A percentile compares a stretch with the other conserved stretches of the same genome.
Conservation (phyloP, 805 yeast species). For the Saturnispora diversa region DNA sequence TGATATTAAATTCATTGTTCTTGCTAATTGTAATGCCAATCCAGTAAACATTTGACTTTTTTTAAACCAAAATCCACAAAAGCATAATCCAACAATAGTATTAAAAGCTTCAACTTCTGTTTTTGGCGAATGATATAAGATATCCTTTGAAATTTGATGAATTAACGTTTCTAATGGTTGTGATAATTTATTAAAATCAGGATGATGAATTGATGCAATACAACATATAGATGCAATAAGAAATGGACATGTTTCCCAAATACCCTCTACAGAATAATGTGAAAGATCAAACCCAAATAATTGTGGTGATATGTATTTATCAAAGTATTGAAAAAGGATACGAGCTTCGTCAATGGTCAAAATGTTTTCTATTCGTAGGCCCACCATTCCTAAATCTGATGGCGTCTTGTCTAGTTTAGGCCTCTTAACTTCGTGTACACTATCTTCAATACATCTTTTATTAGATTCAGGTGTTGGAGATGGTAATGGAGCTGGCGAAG, state of each 20-base stretch:
- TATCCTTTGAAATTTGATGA: conserved; percentile 24
- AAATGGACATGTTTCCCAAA: conserved; percentile 51
- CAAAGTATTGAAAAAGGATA: conserved; percentile 45
- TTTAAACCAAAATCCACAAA: conserved; percentile 64
- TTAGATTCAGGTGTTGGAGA: neutral
- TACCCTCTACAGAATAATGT: conserved; percentile 37
- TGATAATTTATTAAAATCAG: conserved; percentile 26
- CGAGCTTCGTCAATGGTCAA: conserved; percentile 29
- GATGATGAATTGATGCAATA: conserved; percentile 56
- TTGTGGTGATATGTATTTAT: conserved; percentile 50
- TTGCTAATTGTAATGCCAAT: conserved; percentile 58
- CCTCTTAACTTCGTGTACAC: neutral
- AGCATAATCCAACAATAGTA: conserved; percentile 53
- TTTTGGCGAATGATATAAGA: conserved; percentile 31
- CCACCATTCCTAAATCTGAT: neutral
- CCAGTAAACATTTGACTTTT: conserved; percentile 60
- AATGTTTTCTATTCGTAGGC: conserved; percentile 15
- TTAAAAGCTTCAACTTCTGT: conserved; percentile 46
- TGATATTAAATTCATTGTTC: conserved; percentile 39
- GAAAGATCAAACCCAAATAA: conserved; percentile 58
- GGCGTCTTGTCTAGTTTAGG: neutral
- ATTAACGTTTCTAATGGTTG: conserved; percentile 25
- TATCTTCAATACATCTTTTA: conserved; percentile 5
- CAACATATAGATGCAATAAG: conserved; percentile 53
- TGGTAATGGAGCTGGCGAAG: neutral